Evolutionary conservation across 2,329 filamentous ascomycete species (phyloP).

Genomic region (Phaeomoniella chlamydospora): DNA sequence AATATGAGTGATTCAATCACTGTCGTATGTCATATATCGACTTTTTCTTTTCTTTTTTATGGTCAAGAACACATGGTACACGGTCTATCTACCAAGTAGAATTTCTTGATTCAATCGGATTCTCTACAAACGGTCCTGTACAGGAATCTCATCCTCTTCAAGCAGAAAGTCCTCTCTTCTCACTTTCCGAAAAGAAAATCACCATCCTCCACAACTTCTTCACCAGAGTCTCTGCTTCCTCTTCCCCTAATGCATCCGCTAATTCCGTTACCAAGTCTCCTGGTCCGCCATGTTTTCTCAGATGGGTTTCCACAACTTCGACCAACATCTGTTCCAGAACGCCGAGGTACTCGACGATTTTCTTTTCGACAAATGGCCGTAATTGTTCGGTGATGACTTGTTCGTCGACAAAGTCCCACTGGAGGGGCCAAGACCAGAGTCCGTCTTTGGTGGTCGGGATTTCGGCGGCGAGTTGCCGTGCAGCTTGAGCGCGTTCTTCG

Average conservation of each 20-base stretch:
- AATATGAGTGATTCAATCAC: no score
- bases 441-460: constrained; percentile 79
- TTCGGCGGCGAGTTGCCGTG: constrained; percentile 69
- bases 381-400: constrained; percentile 70
- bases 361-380: constrained; percentile 91
- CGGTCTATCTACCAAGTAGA: no score
- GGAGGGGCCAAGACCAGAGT: constrained; percentile 82
- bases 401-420: constrained; percentile 84
- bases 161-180: constrained; percentile 71
- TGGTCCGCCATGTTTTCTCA: constrained; percentile 62
- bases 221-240: constrained; percentile 84
- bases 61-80: no score
- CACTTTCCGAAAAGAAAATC: constrained; percentile 91
- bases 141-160: constrained; percentile 28
- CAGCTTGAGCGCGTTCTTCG: constrained; percentile 73
- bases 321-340: constrained; percentile 94
- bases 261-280: constrained; percentile 71
- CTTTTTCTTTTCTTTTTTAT: no score
- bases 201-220: constrained; percentile 98
- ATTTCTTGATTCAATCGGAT: no score
- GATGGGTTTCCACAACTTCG: constrained; percentile 77
- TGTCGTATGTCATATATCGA: no score
- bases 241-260: constrained; percentile 74
- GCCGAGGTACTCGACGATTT: constrained; percentile 91
- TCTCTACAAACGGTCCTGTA: no score